Evolutionary conservation across 129 eudicot species (phyloP).

Genomic region (Lonicera japonica): DNA sequence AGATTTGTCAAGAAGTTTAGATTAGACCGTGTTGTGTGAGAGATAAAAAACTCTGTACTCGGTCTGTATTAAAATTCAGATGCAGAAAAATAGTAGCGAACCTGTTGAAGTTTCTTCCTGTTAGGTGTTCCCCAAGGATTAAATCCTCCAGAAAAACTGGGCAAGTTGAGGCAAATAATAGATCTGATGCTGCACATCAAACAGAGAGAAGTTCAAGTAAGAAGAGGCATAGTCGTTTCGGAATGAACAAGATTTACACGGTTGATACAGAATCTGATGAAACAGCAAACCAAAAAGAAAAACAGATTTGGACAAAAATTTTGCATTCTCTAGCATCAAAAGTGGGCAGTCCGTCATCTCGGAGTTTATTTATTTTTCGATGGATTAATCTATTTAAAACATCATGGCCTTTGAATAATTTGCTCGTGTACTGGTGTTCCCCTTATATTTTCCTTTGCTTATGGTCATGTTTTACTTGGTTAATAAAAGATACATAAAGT

Average conservation of each 20-base stretch:
- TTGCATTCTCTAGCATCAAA: neutral
- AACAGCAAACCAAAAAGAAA: neutral
- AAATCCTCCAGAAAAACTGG: conserved; percentile 95
- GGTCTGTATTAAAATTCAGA: neutral
- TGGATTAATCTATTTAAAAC: neutral
- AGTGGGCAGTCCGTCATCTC: neutral
- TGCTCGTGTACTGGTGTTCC: neutral
- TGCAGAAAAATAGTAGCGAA: too few species aligned
- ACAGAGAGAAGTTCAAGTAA: neutral
- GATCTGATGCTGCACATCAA: conserved; percentile 64
- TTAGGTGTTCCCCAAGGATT: conserved; percentile 90
- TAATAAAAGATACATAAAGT: too few species aligned
- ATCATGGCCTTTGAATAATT: neutral
- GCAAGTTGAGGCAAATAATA: conserved; percentile 81
- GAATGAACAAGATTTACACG: neutral
- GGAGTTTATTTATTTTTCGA: too few species aligned
- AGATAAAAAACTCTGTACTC: neutral
- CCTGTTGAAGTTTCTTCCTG: conserved; percentile 44
- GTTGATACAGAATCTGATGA: neutral
- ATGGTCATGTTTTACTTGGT: neutral
- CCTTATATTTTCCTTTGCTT: too few species aligned
- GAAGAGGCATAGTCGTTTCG: neutral
- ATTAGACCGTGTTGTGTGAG: conserved; percentile 5
- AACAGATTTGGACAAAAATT: neutral
- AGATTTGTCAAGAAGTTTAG: conserved; percentile 1